phyloP scores from a whole-genome alignment of 805 yeast genomes.

The Candida corydali region DNA sequence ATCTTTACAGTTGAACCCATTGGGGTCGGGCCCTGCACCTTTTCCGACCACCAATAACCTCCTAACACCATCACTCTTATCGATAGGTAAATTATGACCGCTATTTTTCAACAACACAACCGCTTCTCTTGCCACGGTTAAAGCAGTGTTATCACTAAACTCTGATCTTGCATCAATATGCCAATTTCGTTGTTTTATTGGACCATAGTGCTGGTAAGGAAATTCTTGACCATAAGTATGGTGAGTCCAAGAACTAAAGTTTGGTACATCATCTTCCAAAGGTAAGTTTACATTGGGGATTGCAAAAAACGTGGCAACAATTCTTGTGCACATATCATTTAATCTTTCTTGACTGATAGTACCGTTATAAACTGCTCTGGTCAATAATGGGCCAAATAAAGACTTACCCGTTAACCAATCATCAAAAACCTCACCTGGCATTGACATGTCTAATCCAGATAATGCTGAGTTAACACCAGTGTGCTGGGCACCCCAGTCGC shows the following conservation, averaged over 20 bases:
- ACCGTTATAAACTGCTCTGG: slow-evolving; percentile 51
- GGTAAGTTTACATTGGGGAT: slow-evolving; percentile 35
- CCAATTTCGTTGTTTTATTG: slow-evolving; percentile 50
- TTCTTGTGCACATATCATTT: slow-evolving; percentile 60
- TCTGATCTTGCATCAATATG: slow-evolving; percentile 51
- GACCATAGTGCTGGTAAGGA: slow-evolving; percentile 52
- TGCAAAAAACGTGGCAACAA: slow-evolving; percentile 53
- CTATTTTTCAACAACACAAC: slow-evolving; percentile 52
- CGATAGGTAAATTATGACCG: slow-evolving; percentile 50
- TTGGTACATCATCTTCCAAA: slow-evolving; percentile 42
- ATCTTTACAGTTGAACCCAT: slow-evolving; percentile 53
- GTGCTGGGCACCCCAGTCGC: slow-evolving; percentile 67
- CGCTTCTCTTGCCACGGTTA: slow-evolving; percentile 54
- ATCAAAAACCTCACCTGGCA: slow-evolving; percentile 58
- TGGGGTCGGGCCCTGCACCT: slow-evolving; percentile 48
- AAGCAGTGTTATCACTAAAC: slow-evolving; percentile 45
- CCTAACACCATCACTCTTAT: slow-evolving; percentile 37
- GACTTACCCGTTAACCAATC: slow-evolving; percentile 52
- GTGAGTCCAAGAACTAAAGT: slow-evolving; percentile 56
- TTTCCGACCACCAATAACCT: slow-evolving; percentile 45
- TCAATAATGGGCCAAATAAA: slow-evolving; percentile 54
- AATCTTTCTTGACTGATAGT: slow-evolving; percentile 51
- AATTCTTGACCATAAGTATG: slow-evolving; percentile 52
- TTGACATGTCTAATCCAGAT: slow-evolving; percentile 61
- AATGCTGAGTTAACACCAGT: slow-evolving; percentile 52